phyloP scores from a whole-genome alignment of 2,329 filamentous ascomycete genomes.

The Venturia pyrina region DNA sequence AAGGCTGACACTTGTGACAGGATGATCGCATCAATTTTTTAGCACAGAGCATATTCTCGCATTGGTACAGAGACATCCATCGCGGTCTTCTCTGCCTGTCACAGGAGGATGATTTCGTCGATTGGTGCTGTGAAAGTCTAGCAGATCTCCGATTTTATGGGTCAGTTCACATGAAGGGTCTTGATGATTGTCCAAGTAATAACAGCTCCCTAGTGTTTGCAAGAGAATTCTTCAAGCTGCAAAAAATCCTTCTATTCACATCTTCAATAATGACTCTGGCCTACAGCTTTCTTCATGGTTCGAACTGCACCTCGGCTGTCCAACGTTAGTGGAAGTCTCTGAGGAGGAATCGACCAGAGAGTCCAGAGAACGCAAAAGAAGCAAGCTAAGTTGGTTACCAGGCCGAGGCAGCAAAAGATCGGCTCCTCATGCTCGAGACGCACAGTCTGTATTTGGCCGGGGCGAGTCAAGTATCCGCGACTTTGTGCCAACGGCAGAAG shows the following conservation, averaged over 20 bases:
- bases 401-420: not conserved
- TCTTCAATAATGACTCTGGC: not conserved
- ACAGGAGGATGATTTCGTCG: too few relatives aligned
- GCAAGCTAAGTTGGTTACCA: not conserved
- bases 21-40: not conserved
- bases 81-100: not conserved
- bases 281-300: not conserved
- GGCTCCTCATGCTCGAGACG: not conserved
- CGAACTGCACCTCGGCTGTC: not conserved
- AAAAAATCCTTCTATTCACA: not conserved
- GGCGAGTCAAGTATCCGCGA: not conserved
- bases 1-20: not conserved
- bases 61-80: not conserved
- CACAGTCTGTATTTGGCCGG: not conserved
- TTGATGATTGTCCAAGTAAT: not conserved
- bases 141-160: not conserved
- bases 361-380: not conserved
- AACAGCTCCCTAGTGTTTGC: not conserved
- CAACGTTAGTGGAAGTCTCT: not conserved
- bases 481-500: not conserved
- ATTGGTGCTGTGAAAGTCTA: too few relatives aligned
- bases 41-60: not conserved
- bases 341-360: not conserved
- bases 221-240: not conserved
- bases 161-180: not conserved